Evolutionary conservation across 2,329 filamentous ascomycete genomes (phyloP).

Genomic region (Aspergillus sp.): DNA sequence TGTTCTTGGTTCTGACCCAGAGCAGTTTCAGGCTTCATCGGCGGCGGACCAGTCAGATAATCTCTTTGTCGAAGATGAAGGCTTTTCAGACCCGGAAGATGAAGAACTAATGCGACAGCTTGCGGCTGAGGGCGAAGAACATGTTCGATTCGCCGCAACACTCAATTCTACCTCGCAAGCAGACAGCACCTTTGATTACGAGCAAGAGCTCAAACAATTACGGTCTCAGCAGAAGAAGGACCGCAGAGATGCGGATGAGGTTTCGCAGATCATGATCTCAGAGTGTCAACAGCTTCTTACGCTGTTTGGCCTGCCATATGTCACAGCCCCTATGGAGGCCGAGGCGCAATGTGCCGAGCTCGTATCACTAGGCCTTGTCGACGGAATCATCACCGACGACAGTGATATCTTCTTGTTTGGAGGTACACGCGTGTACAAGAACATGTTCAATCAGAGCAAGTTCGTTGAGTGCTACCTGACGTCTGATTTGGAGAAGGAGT

Average conservation of each 20-base stretch:
- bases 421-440: conserved; percentile 95
- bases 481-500: conserved; percentile 80
- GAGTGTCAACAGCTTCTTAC: conserved; percentile 90
- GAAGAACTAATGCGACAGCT: conserved; percentile 84
- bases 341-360: conserved; percentile 96
- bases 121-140: conserved; percentile 86
- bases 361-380: conserved; percentile 80
- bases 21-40: conserved; percentile 18
- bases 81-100: conserved; percentile 84
- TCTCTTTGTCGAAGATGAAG: conserved; percentile 51
- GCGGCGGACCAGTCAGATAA: conserved; percentile 21
- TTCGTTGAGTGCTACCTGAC: conserved; percentile 94
- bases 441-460: conserved; percentile 99
- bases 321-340: conserved; percentile 98
- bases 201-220: conserved; percentile 79
- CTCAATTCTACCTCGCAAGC: conserved; percentile 72
- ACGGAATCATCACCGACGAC: conserved; percentile 97
- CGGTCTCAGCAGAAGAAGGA: conserved; percentile 96
- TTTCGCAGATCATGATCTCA: conserved; percentile 91
- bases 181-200: conserved; percentile 75
- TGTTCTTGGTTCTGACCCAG: conserved; percentile 13
- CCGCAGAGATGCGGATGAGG: conserved; percentile 90
- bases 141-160: conserved; percentile 85
- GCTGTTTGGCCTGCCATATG: conserved; percentile 91
- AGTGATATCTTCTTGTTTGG: conserved; percentile 96